These are phyloP conservation scores for Suillus spraguei DNA, from an alignment of 768 basidiomycete species.

Conservation along the genomic window DNA sequence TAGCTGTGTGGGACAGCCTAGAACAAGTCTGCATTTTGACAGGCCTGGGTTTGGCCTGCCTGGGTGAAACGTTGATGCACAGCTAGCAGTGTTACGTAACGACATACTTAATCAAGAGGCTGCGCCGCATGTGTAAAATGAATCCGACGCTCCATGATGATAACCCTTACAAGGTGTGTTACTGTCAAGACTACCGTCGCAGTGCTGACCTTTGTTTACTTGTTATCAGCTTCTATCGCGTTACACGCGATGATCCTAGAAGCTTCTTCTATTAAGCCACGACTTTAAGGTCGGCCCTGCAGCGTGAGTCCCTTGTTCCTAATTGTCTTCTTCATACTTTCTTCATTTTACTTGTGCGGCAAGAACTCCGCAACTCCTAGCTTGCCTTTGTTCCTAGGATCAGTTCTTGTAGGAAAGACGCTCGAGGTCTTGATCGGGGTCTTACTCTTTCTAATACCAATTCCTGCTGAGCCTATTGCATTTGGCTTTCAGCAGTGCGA, in stretches of 20 bases:
- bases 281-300: constrained; percentile 2
- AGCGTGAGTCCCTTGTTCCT: neutral
- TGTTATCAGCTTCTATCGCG: neutral
- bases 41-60: neutral
- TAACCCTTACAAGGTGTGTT: constrained; percentile 6
- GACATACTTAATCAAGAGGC: neutral
- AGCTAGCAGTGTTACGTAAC: neutral
- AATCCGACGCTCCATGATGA: neutral
- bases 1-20: neutral
- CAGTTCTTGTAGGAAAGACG: neutral
- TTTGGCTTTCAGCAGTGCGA: neutral
- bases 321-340: constrained; percentile 6
- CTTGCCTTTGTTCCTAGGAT: constrained; percentile 3
- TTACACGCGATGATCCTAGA: constrained; percentile 6
- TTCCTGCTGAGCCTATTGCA: neutral
- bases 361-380: neutral
- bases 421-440: neutral
- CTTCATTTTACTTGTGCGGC: constrained; percentile 1
- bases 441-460: neutral
- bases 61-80: neutral
- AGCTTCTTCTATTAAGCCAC: constrained; percentile 4
- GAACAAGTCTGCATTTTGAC: constrained; percentile 3
- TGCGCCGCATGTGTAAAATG: neutral
- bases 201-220: neutral
- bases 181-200: too few relatives aligned